Conservation (phyloP, 2,329 filamentous ascomycete genomes). For the Camptophora hylomeconis region DNA sequence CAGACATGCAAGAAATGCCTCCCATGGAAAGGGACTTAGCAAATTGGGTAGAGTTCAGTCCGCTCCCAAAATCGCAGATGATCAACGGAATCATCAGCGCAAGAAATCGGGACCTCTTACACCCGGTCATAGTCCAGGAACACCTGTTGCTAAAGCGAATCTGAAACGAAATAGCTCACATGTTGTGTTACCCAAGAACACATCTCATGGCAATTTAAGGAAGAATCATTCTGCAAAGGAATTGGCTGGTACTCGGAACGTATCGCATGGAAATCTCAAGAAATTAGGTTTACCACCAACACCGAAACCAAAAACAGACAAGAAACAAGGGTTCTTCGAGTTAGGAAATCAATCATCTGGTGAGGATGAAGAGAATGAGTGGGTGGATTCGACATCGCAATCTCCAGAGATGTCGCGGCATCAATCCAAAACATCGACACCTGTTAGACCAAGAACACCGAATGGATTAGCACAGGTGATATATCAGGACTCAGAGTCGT, state of each 20-base stretch:
- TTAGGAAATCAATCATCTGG: constrained; percentile 28
- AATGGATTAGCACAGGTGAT: constrained; percentile 5
- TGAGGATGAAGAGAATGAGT: constrained; percentile 30
- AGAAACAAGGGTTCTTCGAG: constrained; percentile 35
- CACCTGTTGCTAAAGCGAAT: constrained; percentile 17
- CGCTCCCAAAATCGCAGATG: constrained; percentile 20
- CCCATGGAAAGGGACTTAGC: constrained; percentile 30
- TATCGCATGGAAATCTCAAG: constrained; percentile 25
- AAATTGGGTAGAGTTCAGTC: constrained; percentile 27
- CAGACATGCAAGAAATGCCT: constrained; percentile 28
- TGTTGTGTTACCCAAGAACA: constrained; percentile 22
- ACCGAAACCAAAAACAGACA: constrained; percentile 21
- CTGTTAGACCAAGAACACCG: constrained; percentile 10
- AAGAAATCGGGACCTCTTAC: constrained; percentile 32
- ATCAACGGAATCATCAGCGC: constrained; percentile 27
- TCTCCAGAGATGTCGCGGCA: constrained; percentile 34
- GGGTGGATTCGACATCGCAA: constrained; percentile 34
- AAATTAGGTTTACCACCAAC: constrained; percentile 21
- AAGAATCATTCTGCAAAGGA: constrained; percentile 33
- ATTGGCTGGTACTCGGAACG: constrained; percentile 23
- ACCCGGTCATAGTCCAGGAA: constrained; percentile 28
- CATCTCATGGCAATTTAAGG: constrained; percentile 26
- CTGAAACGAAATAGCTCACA: constrained; percentile 31
- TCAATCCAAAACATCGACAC: constrained; percentile 24
- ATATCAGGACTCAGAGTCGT: background rate